Conservation (phyloP, 2,329 filamentous ascomycete genomes). For the Scytalidium sp. region DNA sequence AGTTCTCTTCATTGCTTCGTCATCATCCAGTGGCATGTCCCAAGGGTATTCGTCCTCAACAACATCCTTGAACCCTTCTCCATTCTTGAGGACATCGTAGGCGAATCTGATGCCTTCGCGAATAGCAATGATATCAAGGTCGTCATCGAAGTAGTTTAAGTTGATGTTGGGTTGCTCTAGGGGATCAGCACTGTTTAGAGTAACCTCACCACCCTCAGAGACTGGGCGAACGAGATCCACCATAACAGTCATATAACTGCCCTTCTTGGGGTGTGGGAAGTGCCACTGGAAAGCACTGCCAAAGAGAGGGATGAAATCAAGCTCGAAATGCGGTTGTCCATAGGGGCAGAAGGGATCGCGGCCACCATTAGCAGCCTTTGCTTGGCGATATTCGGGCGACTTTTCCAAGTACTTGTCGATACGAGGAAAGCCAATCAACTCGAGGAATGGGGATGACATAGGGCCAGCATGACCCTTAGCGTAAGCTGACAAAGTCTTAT, state of each 20-base stretch:
- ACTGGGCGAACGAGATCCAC: constrained; percentile 45
- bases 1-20: constrained; percentile 51
- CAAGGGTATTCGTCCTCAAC: constrained; percentile 53
- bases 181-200: constrained; percentile 31
- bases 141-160: constrained; percentile 30
- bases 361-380: constrained; percentile 33
- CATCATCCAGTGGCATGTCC: constrained; percentile 52
- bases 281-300: constrained; percentile 43
- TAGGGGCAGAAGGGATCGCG: constrained; percentile 50
- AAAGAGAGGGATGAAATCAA: constrained; percentile 58
- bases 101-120: constrained; percentile 21
- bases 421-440: constrained; percentile 51
- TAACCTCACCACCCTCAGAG: constrained; percentile 36
- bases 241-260: constrained; percentile 53
- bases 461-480: constrained; percentile 35
- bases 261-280: constrained; percentile 35
- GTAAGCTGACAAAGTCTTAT: constrained; percentile 37
- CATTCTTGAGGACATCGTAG: constrained; percentile 49
- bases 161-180: neutral
- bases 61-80: constrained; percentile 52
- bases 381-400: constrained; percentile 41
- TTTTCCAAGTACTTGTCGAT: constrained; percentile 50
- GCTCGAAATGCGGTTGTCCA: constrained; percentile 57
- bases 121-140: constrained; percentile 49
- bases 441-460: constrained; percentile 35